Evolutionary conservation across 163 green algal species (phyloP).

Genomic region (Volvox carteri): DNA sequence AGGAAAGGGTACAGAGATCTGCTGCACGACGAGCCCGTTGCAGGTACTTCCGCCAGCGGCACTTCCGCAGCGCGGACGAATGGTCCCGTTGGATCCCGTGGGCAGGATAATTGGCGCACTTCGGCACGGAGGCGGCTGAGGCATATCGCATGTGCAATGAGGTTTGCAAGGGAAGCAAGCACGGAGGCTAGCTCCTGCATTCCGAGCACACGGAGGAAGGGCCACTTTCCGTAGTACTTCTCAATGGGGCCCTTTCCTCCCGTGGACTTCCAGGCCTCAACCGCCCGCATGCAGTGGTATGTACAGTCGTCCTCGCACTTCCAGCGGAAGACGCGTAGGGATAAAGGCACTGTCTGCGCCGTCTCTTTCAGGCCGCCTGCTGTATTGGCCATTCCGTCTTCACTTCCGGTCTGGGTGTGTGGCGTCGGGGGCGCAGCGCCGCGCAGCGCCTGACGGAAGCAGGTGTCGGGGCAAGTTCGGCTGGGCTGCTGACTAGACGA

Average conservation of each 20-base stretch:
- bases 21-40: background rate
- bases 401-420: background rate
- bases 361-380: background rate
- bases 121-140: background rate
- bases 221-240: conserved; percentile 95
- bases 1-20: conserved; percentile 4
- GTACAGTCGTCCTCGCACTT: conserved; percentile 56
- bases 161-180: conserved; percentile 81
- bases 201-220: conserved; percentile 77
- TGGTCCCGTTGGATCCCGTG: too few relatives aligned
- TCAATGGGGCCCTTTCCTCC: background rate
- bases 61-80: too few relatives aligned
- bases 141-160: conserved; percentile 72
- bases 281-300: conserved; percentile 86
- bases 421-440: background rate
- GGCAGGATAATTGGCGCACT: too few relatives aligned
- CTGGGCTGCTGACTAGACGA: background rate
- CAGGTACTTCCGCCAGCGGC: too few relatives aligned
- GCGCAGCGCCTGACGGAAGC: background rate
- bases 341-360: background rate
- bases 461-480: background rate
- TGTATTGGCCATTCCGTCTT: background rate
- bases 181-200: conserved; percentile 81
- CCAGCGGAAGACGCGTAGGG: conserved; percentile 32
- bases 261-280: conserved; percentile 27